Percentiles rank a stretch among this genome's conserved stretches.
phyloP scores from a whole-genome alignment of 768 basidiomycete genomes.

The Lactifluus subvellereus region DNA sequence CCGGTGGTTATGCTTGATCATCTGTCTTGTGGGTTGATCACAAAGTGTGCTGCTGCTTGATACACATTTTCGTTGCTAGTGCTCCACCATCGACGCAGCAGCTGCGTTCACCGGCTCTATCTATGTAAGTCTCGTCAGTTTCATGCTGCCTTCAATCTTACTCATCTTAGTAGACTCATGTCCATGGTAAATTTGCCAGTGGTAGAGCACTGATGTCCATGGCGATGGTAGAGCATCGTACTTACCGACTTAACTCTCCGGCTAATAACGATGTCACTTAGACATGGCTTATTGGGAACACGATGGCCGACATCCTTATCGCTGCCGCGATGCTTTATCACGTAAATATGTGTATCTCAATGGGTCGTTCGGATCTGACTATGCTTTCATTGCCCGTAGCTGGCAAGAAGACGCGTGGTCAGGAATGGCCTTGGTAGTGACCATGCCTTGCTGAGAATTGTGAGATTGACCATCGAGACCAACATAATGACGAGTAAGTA shows the following conservation, averaged over 20 bases:
- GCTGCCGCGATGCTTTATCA: conserved; percentile 7
- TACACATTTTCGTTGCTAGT: neutral
- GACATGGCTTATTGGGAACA: conserved; percentile 7
- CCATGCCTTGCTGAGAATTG: conserved; percentile 19
- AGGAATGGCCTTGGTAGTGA: neutral
- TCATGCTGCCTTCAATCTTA: neutral
- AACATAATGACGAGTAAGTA: conserved; percentile 24
- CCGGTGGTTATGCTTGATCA: neutral
- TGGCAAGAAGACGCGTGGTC: neutral
- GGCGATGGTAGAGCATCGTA: neutral
- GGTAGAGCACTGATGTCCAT: neutral
- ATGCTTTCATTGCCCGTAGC: neutral
- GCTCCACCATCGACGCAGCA: neutral
- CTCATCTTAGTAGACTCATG: neutral
- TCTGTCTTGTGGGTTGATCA: conserved; percentile 7
- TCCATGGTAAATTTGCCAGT: neutral
- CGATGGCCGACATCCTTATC: conserved; percentile 2
- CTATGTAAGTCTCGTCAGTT: neutral
- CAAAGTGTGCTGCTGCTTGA: no score
- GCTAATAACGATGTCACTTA: neutral
- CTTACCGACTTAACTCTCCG: neutral
- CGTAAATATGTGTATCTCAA: neutral
- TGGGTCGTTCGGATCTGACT: neutral
- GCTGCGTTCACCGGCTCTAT: neutral
- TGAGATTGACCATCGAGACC: conserved; percentile 27